A percentile compares a stretch with the other conserved stretches of the same genome.
Evolutionary conservation across 208 protist species (phyloP).

Genomic region (Leptomonas seymouri): DNA sequence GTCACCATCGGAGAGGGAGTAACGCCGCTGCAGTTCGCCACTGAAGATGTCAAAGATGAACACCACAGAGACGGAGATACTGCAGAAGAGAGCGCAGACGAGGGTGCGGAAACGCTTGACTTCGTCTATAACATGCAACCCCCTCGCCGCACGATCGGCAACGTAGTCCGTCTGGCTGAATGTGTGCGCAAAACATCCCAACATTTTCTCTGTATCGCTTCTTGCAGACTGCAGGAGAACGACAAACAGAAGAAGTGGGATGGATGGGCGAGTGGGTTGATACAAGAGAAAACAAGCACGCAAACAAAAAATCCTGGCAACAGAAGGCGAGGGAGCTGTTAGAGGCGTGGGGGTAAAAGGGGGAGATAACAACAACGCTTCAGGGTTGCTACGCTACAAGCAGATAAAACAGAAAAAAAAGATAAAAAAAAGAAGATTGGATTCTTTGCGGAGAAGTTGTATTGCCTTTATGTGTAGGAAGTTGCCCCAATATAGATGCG

Average conservation of each 20-base stretch:
- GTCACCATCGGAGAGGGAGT: slow-evolving; percentile 57
- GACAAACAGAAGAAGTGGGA: background rate
- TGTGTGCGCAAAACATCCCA: slow-evolving; percentile 9
- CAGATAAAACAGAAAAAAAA: too few species aligned
- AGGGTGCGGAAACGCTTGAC: slow-evolving; percentile 64
- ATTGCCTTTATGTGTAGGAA: slow-evolving; percentile 11
- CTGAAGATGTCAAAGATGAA: slow-evolving; percentile 77
- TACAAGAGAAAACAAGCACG: background rate
- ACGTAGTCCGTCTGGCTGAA: slow-evolving; percentile 52
- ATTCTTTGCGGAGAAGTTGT: background rate
- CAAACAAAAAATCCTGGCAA: too few species aligned
- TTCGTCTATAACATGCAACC: slow-evolving; percentile 58
- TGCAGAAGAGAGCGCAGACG: slow-evolving; percentile 60
- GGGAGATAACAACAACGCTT: too few species aligned
- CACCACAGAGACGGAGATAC: slow-evolving; percentile 63
- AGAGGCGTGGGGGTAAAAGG: background rate
- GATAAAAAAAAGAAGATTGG: background rate
- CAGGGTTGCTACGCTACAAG: too few species aligned
- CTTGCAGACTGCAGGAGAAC: too few species aligned
- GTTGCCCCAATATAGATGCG: slow-evolving; percentile 8
- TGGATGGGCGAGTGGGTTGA: background rate
- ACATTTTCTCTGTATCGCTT: too few species aligned
- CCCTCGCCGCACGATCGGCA: slow-evolving; percentile 32
- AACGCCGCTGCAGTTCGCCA: slow-evolving; percentile 42
- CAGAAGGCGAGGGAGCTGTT: too few species aligned